Percentiles rank a stretch among this genome's conserved stretches.
phyloP scores from a whole-genome alignment of 2,329 filamentous ascomycete genomes.

The Parascedosporium putredinis region DNA sequence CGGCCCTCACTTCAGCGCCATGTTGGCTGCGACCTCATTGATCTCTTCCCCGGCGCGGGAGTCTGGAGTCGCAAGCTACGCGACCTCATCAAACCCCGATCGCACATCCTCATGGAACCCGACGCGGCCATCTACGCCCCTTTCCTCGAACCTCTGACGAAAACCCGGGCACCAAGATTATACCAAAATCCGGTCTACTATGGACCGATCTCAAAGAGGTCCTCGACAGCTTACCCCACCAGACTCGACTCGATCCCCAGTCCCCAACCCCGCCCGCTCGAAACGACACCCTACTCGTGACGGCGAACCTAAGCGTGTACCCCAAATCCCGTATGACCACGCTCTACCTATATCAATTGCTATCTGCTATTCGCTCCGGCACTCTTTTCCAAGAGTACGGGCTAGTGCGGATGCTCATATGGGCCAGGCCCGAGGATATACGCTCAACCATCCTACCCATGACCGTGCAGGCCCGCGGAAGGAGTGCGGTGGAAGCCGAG shows the following conservation, averaged over 20 bases:
- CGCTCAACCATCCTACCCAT: slow-evolving; percentile 46
- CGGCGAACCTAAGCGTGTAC: slow-evolving; percentile 53
- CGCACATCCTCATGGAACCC: slow-evolving; percentile 75
- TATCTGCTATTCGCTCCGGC: slow-evolving; percentile 45
- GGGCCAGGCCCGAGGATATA: slow-evolving; percentile 55
- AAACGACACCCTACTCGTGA: slow-evolving; percentile 66
- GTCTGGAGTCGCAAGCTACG: slow-evolving; percentile 72
- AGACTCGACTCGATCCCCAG: slow-evolving; percentile 30
- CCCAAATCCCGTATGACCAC: slow-evolving; percentile 39
- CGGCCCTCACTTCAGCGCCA: slow-evolving; percentile 58
- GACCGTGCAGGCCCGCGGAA: slow-evolving; percentile 41
- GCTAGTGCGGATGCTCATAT: slow-evolving; percentile 67
- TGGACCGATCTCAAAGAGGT: slow-evolving; percentile 48
- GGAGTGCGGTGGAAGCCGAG: slow-evolving; percentile 49
- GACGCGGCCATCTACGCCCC: slow-evolving; percentile 46
- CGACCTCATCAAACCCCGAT: slow-evolving; percentile 62
- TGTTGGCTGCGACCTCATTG: slow-evolving; percentile 72
- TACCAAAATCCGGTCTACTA: slow-evolving; percentile 47
- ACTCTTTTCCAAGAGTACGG: slow-evolving; percentile 65
- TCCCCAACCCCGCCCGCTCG: slow-evolving; percentile 32
- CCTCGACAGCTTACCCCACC: slow-evolving; percentile 43
- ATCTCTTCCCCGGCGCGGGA: slow-evolving; percentile 72
- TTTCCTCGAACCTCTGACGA: slow-evolving; percentile 49
- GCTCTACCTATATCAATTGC: slow-evolving; percentile 52
- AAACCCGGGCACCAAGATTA: slow-evolving; percentile 37